Conservation (phyloP, 371 early-diverging fungal genomes). For the Mortierella sp. region DNA sequence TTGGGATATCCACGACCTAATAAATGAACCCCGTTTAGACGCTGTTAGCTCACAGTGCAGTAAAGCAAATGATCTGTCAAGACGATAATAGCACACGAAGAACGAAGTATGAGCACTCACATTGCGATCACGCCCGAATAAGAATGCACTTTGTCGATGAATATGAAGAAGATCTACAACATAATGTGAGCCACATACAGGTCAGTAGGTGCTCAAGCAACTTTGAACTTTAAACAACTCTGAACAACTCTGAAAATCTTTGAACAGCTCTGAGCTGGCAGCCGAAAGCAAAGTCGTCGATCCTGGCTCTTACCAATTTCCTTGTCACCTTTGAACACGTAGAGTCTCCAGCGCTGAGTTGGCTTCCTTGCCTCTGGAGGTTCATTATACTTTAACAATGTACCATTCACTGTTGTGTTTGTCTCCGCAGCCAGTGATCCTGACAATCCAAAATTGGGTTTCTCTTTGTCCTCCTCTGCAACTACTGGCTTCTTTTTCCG, state of each 20-base stretch:
- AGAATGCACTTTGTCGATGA: slow-evolving; percentile 87
- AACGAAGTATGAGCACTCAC: slow-evolving; percentile 61
- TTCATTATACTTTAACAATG: slow-evolving; percentile 88
- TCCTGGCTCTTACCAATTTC: slow-evolving; percentile 73
- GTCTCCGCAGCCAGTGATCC: slow-evolving; percentile 89
- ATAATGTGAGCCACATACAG: no score
- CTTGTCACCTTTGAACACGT: slow-evolving; percentile 92
- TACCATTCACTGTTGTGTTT: slow-evolving; percentile 84
- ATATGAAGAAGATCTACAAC: slow-evolving; percentile 82
- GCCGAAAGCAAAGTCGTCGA: background rate
- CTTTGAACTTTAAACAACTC: no score
- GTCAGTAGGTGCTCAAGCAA: no score
- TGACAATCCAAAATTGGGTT: slow-evolving; percentile 86
- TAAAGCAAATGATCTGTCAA: no score
- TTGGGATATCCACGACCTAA: slow-evolving; percentile 90
- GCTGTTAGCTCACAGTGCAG: slow-evolving; percentile 1
- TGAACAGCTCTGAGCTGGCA: background rate
- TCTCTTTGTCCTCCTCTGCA: slow-evolving; percentile 61
- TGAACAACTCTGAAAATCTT: no score
- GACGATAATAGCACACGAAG: no score
- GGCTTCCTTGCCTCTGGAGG: slow-evolving; percentile 92
- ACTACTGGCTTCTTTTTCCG: slow-evolving; percentile 40
- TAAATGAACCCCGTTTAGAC: background rate
- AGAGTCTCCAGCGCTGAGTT: slow-evolving; percentile 79
- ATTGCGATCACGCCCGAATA: slow-evolving; percentile 90